Conservation (phyloP, 495 filamentous ascomycete species). For the Neurospora sublineolata region DNA sequence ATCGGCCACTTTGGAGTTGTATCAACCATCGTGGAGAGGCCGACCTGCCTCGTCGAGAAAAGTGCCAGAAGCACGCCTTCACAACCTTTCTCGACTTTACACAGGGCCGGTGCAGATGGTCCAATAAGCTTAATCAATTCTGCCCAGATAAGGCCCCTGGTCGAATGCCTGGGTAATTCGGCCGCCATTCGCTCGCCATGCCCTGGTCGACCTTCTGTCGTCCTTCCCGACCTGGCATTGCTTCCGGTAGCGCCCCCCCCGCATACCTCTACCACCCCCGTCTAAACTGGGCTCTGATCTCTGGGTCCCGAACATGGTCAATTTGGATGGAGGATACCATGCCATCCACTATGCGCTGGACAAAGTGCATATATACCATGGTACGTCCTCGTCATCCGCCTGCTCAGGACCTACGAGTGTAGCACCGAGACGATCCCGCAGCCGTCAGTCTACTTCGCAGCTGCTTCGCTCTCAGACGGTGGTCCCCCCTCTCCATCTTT, state of each 20-base stretch:
- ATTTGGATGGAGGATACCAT: not conserved
- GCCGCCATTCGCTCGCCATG: conserved; percentile 9
- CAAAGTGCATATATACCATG: not conserved
- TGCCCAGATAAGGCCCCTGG: conserved; percentile 11
- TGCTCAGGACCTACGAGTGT: not conserved
- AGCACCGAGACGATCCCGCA: not conserved
- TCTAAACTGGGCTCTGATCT: not conserved
- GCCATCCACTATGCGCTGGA: not conserved
- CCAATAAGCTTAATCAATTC: conserved; percentile 18
- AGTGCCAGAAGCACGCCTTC: not conserved
- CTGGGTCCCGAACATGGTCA: not conserved
- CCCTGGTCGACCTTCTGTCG: not conserved
- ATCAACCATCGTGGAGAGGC: not conserved
- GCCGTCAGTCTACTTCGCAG: not conserved
- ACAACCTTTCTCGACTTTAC: not conserved
- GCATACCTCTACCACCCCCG: not conserved
- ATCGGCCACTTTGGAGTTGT: not conserved
- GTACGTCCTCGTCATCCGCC: not conserved
- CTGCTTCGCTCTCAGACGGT: not conserved
- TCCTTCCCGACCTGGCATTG: not conserved
- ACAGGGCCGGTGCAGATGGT: not conserved
- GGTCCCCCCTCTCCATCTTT: not conserved
- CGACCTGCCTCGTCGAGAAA: conserved; percentile 21
- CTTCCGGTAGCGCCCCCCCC: not conserved
- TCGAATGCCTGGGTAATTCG: conserved; percentile 17